Conservation (phyloP, 306 rosid genomes). For the Astragalus glycyphyllos region DNA sequence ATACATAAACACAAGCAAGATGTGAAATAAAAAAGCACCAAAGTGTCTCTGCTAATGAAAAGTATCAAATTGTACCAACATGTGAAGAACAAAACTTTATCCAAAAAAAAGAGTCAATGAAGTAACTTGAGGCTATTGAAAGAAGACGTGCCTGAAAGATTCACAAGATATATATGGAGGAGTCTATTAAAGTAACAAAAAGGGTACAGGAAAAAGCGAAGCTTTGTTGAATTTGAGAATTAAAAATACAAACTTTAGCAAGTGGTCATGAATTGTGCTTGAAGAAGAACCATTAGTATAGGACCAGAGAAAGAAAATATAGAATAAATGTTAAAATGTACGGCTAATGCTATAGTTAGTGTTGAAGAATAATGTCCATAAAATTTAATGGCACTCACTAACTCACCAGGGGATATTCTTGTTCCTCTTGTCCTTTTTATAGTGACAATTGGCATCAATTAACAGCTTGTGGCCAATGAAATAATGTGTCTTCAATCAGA, state of each 20-base stretch:
- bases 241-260: constrained; percentile 30
- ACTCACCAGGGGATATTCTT: not conserved
- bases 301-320: constrained; percentile 23
- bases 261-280: not conserved
- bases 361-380: constrained; percentile 24
- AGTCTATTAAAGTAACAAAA: constrained; percentile 27
- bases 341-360: not conserved
- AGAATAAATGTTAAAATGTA: not conserved
- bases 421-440: not conserved
- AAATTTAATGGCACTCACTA: not conserved
- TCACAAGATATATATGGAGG: constrained; percentile 2
- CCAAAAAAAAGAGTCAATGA: constrained; percentile 4
- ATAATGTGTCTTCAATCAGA: not conserved
- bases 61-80: constrained; percentile 12
- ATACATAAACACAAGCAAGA: constrained; percentile 4
- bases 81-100: constrained; percentile 17
- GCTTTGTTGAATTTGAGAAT: constrained; percentile 14
- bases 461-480: constrained; percentile 12
- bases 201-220: constrained; percentile 17
- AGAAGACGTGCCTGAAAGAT: constrained; percentile 30
- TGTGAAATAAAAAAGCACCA: constrained; percentile 20
- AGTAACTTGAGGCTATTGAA: not conserved
- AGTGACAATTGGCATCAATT: not conserved
- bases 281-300: constrained; percentile 16
- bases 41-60: constrained; percentile 18